Conservation (phyloP, 2,329 filamentous ascomycete genomes). For the Claviceps cyperi region DNA sequence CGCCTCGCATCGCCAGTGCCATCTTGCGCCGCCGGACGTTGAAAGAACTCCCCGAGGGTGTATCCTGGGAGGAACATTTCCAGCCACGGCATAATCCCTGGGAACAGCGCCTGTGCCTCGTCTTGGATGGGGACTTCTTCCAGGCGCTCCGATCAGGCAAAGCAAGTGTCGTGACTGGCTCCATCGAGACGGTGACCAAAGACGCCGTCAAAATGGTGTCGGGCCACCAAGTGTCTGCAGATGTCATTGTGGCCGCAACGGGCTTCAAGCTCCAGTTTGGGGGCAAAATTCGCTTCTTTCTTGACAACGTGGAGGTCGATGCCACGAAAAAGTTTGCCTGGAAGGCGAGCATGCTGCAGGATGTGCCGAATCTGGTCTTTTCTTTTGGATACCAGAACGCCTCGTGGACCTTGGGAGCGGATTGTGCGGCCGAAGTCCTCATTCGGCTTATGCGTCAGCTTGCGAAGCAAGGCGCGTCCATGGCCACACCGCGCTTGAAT, state of each 20-base stretch:
- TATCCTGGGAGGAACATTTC: constrained; percentile 39
- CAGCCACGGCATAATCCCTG: constrained; percentile 41
- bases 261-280: constrained; percentile 42
- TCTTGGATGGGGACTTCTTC: constrained; percentile 31
- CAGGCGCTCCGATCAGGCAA: constrained; percentile 23
- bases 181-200: constrained; percentile 29
- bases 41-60: constrained; percentile 31
- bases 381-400: constrained; percentile 46
- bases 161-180: constrained; percentile 28
- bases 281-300: constrained; percentile 32
- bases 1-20: constrained; percentile 29
- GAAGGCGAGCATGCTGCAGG: constrained; percentile 47
- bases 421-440: constrained; percentile 28
- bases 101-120: constrained; percentile 55
- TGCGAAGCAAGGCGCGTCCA: constrained; percentile 24
- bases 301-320: constrained; percentile 34
- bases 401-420: constrained; percentile 48
- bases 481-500: constrained; percentile 29
- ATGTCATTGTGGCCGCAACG: constrained; percentile 52
- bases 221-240: constrained; percentile 33
- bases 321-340: constrained; percentile 35
- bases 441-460: constrained; percentile 18
- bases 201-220: constrained; percentile 28
- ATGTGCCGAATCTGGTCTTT: constrained; percentile 44
- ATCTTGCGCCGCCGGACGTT: constrained; percentile 27